Evolutionary conservation across 2,329 filamentous ascomycete genomes (phyloP).

Genomic region (Cytospora paraplurivora): DNA sequence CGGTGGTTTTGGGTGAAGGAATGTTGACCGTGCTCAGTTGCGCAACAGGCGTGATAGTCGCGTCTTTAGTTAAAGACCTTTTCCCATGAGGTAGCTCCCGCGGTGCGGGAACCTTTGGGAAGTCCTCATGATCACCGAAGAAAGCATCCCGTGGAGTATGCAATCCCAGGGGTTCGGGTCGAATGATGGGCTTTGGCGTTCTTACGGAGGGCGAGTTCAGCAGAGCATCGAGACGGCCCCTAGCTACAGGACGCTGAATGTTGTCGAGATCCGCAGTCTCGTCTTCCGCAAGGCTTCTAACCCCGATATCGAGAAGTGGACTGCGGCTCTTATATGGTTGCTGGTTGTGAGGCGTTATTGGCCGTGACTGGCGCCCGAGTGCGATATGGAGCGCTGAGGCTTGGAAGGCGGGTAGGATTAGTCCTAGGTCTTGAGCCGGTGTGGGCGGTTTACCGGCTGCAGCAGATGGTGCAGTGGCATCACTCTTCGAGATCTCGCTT

Average conservation of each 20-base stretch:
- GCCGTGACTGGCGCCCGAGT: constrained; percentile 20
- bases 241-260: constrained; percentile 11
- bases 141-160: constrained; percentile 3
- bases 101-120: background rate
- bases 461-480: background rate
- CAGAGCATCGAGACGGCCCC: constrained; percentile 20
- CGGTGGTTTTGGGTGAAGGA: background rate
- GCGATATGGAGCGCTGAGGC: background rate
- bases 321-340: background rate
- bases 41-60: background rate
- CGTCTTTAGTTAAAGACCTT: background rate
- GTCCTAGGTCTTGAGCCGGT: background rate
- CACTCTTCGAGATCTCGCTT: background rate
- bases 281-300: constrained; percentile 25
- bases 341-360: background rate
- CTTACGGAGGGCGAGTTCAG: constrained; percentile 21
- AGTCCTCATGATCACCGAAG: background rate
- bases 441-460: background rate
- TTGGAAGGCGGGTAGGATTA: background rate
- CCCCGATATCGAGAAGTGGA: constrained; percentile 14
- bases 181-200: constrained; percentile 2
- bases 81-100: constrained; percentile 8
- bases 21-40: constrained; percentile 2
- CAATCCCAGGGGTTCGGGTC: background rate
- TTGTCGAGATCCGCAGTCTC: constrained; percentile 6